Base-by-base conservation (phyloP, 2,329 filamentous ascomycete species). In the Colletotrichum gigasporum region DNA sequence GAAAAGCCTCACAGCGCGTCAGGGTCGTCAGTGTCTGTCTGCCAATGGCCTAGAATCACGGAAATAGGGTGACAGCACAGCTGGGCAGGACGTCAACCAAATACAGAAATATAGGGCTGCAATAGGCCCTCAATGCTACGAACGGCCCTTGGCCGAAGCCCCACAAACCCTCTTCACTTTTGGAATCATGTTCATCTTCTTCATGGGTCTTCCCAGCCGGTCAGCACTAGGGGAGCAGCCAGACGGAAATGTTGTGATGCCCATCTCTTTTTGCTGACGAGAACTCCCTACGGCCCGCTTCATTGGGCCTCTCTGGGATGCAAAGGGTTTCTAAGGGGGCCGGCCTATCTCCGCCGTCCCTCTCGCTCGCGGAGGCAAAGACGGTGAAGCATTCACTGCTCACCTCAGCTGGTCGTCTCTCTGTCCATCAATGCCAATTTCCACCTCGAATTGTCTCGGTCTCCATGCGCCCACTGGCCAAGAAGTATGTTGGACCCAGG, bases 221-320 rank as follows among this genome's bases (percentile, higher is more conserved):
- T 63, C 48, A 63, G 60, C 60, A 47, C 60, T 59, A 51, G 26
- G n/a, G n/a, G n/a, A n/a, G 32, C 30, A 24, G 26, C 44, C 52
- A 16, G 28, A 30, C 22, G n/a, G 11, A 12, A 42, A 18, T 47
- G 30, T 39, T 24, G 39, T 47, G 50, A 47, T 61, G 50, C 22
- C 26, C 22, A 56, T 47, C 22, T 56, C 26, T 47, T 20, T n/a
- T 14, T 6, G 32, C 30, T 61, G 39, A n/a, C n/a, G 41, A 30
- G 37, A 20, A 24, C 18, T 7, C n/a, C 7, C 18, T 47, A 22
- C n/a, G 22, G 16, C 16, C 42, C 7, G 16, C 6, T 18, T 20
- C 12, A 24, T 39, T 55, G 50, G 50, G 28, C 26, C 30, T 14
- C n/a, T 39, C 7, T 30, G 22, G 22, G 10, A 11, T 22, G 11